Base-by-base conservation (phyloP, 1,139 yeast species). In the Yamadazyma buinensis region DNA sequence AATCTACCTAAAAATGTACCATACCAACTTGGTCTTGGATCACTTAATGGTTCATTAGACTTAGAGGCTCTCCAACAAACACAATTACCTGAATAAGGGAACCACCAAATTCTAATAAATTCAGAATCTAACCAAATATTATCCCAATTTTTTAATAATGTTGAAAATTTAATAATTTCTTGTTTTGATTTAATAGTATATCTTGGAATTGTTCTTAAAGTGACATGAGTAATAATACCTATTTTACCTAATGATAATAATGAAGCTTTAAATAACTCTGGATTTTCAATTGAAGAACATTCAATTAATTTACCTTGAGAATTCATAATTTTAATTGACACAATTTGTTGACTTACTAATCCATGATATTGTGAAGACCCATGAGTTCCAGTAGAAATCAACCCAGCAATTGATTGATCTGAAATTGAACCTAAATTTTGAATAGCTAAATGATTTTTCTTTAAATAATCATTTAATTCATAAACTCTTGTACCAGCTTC, bases 361-460 rank as follows among this genome's bases (percentile, higher is more conserved):
- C 97, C 97, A 51, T 92, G 97, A 56, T 74, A 86, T 34, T 92
- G 94, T 7, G 95, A 81, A 1, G 97, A 84, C 2, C 98, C 98
- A 54, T 92, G 98, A 1, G 97, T 88, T 25, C 97, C 97, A 0
- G 98, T 92, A 2, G 95, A 84, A 33, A 92, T 87, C 44, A 90
- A 78, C 5, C 98, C 98, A 3, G 95, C 98, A 28, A 88, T 69
- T 12, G 95, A 84, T 56, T 92, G 98, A 44, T 88, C 97, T 29
- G 95, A 81, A 41, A 92, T 92, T 2, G 97, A 88, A 1, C 97
- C 98, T 54, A 92, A 66, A 53, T 85, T 90, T 59, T 92, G 97
- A 41, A 92, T 68, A 4, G 96, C 95, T 46, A 86, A 73, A 1
- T 84, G 79, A 44, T 76, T 70, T 12, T 64, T 45, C 26, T 78